phyloP scores from a whole-genome alignment of 768 basidiomycete genomes.

The Holtermanniella nyarrowii region DNA sequence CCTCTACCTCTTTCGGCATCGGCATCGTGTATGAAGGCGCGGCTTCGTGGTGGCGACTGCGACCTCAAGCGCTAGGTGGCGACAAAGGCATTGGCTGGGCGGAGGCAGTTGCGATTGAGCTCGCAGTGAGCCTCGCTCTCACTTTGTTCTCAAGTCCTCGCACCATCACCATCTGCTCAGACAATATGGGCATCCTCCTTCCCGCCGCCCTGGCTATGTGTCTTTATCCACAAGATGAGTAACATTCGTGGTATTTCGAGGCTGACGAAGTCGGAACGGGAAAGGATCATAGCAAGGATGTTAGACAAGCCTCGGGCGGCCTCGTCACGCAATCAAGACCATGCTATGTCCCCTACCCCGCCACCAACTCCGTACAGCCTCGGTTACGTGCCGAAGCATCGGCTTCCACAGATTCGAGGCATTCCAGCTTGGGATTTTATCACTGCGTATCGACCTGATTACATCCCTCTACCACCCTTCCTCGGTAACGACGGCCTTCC shows the following conservation, averaged over 20 bases:
- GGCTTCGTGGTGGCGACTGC: constrained; percentile 44
- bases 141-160: constrained; percentile 23
- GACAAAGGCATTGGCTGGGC: constrained; percentile 45
- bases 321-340: no score
- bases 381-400: no score
- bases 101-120: constrained; percentile 46
- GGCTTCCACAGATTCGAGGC: no score
- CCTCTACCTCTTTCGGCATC: constrained; percentile 44
- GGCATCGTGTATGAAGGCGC: constrained; percentile 39
- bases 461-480: no score
- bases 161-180: constrained; percentile 39
- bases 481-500: no score
- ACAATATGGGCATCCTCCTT: constrained; percentile 44
- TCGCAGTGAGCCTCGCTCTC: constrained; percentile 38
- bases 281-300: no score
- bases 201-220: background rate
- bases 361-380: no score
- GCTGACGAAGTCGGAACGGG: no score
- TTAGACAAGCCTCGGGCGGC: no score
- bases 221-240: background rate
- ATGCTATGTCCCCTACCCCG: no score
- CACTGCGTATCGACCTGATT: no score
- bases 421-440: no score
- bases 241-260: background rate
- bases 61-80: background rate